Evolutionary conservation across 1,139 yeast genomes (phyloP), one percentile per base, ranked within the genome.

Genomic region (Debaryomycetaceae sp.): DNA sequence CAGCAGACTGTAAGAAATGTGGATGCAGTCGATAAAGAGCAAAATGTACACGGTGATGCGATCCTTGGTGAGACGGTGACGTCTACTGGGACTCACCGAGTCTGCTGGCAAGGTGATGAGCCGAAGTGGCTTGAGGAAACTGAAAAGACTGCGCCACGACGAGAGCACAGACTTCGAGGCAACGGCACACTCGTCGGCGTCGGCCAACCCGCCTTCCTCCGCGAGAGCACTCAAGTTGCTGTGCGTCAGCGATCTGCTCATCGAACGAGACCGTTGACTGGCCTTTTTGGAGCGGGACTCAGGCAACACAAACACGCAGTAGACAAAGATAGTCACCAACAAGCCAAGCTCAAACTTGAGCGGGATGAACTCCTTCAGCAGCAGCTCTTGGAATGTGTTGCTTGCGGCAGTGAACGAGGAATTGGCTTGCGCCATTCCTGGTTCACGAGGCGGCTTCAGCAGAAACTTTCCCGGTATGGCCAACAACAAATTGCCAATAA

Each of bases 271-370:
- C 50, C 67, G 66, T 29, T 45, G 46, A 43, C 74, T 61, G 16
- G 75, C 63, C 34, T 51, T 53, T 25, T 46, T 45, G n/a, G 75
- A 61, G 37, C 82, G 61, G 3, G 85, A 77, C 47, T 82, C 89
- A 1, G 80, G 79, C 10, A 80, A 45, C 4, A 71, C 48, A 21
- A 70, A 44, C 1, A 59, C 12, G 1, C 65, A 44, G 28, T 71
- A 46, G 1, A 67, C 3, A 4, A 54, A 32, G 4, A 52, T 43
- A 1, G 66, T 22, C n/a, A 51, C 46, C 6, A 58, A 32, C 5
- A 42, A 26, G 2, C 36, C 25, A 14, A 62, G 34, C 37, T 65
- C 68, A 27, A 61, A 46, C 23, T 51, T 49, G 29, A 60, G 44
- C 1, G 70, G 65, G 3, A 45, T 33, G 32, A 48, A 53, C 25